Conservation (phyloP, 208 protist species). For the Acanthamoeba royreba region DNA sequence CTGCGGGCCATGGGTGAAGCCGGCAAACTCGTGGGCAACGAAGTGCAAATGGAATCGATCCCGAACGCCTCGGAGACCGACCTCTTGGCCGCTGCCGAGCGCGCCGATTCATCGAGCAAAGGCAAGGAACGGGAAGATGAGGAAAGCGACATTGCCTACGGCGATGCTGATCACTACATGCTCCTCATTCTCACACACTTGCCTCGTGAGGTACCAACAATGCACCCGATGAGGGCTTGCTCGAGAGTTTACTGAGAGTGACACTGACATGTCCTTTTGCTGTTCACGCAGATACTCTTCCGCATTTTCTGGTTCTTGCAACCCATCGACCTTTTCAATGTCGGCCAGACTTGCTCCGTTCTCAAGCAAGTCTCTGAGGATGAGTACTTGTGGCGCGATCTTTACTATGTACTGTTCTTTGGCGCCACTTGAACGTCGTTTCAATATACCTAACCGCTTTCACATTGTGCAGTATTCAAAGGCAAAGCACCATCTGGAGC, state of each 20-base stretch:
- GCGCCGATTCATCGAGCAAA: not conserved
- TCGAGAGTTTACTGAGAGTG: too few relatives aligned
- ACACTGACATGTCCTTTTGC: not conserved
- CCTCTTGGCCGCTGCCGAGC: too few relatives aligned
- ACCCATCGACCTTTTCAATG: not conserved
- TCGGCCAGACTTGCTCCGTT: not conserved
- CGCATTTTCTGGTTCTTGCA: not conserved
- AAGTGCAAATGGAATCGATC: not conserved
- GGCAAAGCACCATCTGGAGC: not conserved
- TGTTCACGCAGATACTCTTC: not conserved
- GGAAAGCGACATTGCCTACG: not conserved
- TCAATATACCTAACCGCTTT: not conserved
- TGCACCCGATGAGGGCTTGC: too few relatives aligned
- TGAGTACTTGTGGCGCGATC: not conserved
- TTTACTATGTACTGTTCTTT: not conserved
- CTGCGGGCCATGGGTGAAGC: not conserved
- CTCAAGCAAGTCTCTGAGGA: not conserved
- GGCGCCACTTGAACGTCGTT: not conserved
- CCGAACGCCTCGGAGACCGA: not conserved
- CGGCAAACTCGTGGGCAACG: not conserved
- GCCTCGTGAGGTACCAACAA: not conserved
- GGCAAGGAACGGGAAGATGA: not conserved
- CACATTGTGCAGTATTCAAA: not conserved
- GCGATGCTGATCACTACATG: not conserved
- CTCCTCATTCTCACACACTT: not conserved